A percentile compares a stretch with the other conserved stretches of the same genome.
phyloP scores from a whole-genome alignment of 108 stramenopile genomes.

The Nannochloropsis gaditana region DNA sequence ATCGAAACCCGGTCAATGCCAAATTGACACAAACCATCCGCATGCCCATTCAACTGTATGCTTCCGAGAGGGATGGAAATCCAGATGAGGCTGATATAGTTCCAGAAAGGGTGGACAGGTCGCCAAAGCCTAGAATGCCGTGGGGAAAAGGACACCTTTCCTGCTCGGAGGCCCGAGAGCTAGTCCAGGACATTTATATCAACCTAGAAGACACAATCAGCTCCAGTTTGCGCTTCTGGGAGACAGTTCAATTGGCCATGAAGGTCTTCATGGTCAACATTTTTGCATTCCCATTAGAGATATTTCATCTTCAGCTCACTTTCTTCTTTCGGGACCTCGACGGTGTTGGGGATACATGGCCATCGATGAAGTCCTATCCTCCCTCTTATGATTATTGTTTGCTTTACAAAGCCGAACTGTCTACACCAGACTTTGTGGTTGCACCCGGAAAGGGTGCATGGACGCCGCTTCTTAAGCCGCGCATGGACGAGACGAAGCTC shows the following conservation, averaged over 20 bases:
- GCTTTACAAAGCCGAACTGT: neutral
- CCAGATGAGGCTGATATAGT: neutral
- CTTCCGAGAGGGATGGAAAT: neutral
- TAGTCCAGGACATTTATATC: slow-evolving; percentile 20
- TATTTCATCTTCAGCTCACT: neutral
- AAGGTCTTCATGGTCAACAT: slow-evolving; percentile 16
- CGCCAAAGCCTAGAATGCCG: neutral
- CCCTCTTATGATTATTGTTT: neutral
- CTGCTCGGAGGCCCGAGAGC: slow-evolving; percentile 10
- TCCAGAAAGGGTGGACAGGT: too few relatives aligned
- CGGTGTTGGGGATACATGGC: neutral
- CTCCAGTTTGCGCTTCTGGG: neutral
- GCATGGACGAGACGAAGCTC: neutral
- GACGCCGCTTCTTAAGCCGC: neutral
- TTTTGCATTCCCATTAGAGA: neutral
- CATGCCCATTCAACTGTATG: neutral
- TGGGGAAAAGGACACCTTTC: neutral
- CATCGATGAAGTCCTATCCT: neutral
- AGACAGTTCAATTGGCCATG: neutral
- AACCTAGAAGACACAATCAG: neutral
- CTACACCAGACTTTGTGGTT: neutral
- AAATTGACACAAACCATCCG: neutral
- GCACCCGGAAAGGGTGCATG: neutral
- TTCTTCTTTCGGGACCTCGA: neutral
- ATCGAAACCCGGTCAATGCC: neutral